Base-by-base conservation (phyloP, 2,329 filamentous ascomycete species). In the Aspergillus persii region DNA sequence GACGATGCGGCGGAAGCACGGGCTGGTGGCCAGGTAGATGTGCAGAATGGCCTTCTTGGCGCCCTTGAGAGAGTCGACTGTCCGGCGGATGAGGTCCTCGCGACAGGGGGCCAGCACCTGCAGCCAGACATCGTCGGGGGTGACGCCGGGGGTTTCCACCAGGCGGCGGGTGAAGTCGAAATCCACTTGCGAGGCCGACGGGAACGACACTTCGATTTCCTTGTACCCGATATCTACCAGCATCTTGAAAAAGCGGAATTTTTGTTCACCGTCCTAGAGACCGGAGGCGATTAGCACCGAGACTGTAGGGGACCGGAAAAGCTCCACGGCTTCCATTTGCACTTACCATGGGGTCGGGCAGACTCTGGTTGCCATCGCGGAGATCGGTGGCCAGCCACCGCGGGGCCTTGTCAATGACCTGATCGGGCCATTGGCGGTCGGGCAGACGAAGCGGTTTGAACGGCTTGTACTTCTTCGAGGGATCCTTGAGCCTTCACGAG, bases 171-270 rank as follows among this genome's bases (percentile, higher is more conserved):
- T 96, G 73, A 98, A 98, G 81, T 96, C 91, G 80, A 93, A 98
- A 79, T 98, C 95, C 71, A 90, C 96, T 74, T 96, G 89, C 44
- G 92, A 96, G 12, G 94, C 92, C 0, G 92, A 96, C 53, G 94
- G 94, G 79, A 96, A 98, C 4, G 93, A 95, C 23, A 97, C 89
- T 75, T 98, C 94, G 66, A 98, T 97, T 79, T 98, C 94, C 80
- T 97, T 98, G 84, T 96, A 98, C 68, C 95, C 94, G 53, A 97
- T 84, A 62, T 94, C 87, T 70, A 89, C 86, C 56, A 98, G 86
- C 92, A 96, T 96, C 78, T 93, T 88, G 83, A 98, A 98, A 83
- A 93, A 98, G 62, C 84, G 83, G 86, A 90, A 95, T 80, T 98
- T 98, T 82, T 97, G 92, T 52, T 96, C 91, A 67, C 92, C 92